Evolutionary conservation across 2,329 filamentous ascomycete species (phyloP), one percentile per base, ranked within the genome.

Genomic region (Ramularia endophylla): DNA sequence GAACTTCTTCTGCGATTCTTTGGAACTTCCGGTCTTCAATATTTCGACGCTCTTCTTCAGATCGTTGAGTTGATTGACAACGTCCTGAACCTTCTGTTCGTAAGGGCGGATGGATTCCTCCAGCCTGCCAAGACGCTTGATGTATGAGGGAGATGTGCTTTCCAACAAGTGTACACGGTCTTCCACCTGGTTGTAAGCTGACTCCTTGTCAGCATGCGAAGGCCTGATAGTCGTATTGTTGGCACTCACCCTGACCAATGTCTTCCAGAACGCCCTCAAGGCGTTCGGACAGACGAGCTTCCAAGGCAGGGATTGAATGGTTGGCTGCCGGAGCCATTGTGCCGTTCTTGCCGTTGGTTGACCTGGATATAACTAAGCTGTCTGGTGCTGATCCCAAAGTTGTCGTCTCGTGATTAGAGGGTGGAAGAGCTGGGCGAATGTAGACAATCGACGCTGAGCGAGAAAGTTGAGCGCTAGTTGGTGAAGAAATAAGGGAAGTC

Each of bases 1-100:
- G 19, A 60, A 64, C 47, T 20, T 34, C 12, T 20, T 17, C 8
- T 34, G 13, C 16, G 17, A 13, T 11, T 34, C 32, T 19, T 34
- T 12, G 9, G 17, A 34, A 9, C 30, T 15, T 9, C 20, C 32
- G 17, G 32, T 70, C 66, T 6, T 11, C 6, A 25, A 25, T 25
- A 11, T 56, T 42, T 69, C 64, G 17, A 67, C 48, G 40, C 62
- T 67, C 16, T 56, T 64, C 4, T 66, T 65, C 0, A 67, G 65
- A 8, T 17, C 9, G 8, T 38, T 20, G 25, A 38, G 13, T 27
- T 38, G 19, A 5, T 30, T 28, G 16, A 30, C 17, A 16, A 27
- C 39, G 20, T 30, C 32, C 25, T 36, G 39, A 13, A 27, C 25
- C 22, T 41, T 16, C 22, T 40, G 11, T n/a, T 40, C 29, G 16